A percentile compares a stretch with the other conserved stretches of the same genome.
phyloP scores from a whole-genome alignment of 2,329 filamentous ascomycete genomes.

The Nectriaceae sp. region DNA sequence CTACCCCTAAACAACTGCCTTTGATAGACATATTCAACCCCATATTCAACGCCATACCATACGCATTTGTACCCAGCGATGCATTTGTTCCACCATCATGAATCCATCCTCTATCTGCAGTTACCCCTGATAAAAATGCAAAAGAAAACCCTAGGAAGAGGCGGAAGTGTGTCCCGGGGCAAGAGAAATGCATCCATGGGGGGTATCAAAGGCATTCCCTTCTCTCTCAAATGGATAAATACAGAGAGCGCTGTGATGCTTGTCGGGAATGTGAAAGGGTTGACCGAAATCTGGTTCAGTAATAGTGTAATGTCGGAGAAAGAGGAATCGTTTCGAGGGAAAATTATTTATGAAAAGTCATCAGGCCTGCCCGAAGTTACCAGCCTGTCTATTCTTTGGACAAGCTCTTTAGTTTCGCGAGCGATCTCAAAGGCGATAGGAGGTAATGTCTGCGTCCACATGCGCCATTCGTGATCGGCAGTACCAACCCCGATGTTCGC shows the following conservation, averaged over 20 bases:
- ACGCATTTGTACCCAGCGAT: conserved; percentile 27
- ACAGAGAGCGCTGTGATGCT: too few species aligned
- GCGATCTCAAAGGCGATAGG: conserved; percentile 88
- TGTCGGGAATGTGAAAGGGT: conserved; percentile 6
- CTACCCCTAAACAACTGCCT: too few species aligned
- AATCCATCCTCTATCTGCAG: conserved; percentile 7
- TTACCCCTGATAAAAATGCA: conserved; percentile 16
- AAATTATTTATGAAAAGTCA: conserved; percentile 48
- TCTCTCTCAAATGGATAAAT: conserved; percentile 1
- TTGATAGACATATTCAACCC: conserved; percentile 7
- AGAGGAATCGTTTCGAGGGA: neutral
- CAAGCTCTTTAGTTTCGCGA: conserved; percentile 75
- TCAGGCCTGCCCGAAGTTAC: conserved; percentile 36
- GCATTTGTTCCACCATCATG: conserved; percentile 7
- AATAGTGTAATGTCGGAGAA: neutral
- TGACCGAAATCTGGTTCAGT: neutral
- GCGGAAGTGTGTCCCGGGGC: conserved; percentile 2
- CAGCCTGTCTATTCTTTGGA: conserved; percentile 44
- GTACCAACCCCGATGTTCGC: conserved; percentile 49
- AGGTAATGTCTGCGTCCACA: conserved; percentile 71
- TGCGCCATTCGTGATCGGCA: conserved; percentile 58
- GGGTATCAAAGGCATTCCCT: conserved; percentile 22
- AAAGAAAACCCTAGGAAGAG: conserved; percentile 15
- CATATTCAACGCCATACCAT: conserved; percentile 28
- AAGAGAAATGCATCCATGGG: conserved; percentile 8